Base-by-base conservation (phyloP, 345 rosid genomes). In the Stellera chamaejasme region DNA sequence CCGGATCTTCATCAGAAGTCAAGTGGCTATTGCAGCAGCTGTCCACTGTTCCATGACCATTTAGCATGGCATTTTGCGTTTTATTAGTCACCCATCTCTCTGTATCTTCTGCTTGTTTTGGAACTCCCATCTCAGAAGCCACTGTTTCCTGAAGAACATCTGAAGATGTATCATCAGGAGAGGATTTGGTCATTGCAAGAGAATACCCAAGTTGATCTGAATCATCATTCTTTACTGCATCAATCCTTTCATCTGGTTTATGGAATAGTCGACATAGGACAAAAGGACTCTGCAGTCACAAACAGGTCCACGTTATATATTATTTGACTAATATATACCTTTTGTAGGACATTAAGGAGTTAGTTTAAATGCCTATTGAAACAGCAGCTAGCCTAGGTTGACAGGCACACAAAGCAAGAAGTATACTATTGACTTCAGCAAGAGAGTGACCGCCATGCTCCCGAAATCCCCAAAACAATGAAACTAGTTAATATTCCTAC, bases 181-280 rank as follows among this genome's bases (percentile, higher is more conserved):
- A 80, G 36, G 70, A 80, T 72, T 81, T 91, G 13, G 75, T 65
- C 10, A 64, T 58, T 53, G 72, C 43, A 12, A 86, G 88, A 46
- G 90, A 85, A 32, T 55, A 77, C 47, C 65, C 78, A 11, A 52
- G 73, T 55, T 72, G 81, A 58, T 77, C 88, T 45, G 67, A 65
- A 64, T 76, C 84, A 13, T 79, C 90, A 60, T 62, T 72, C 67
- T 80, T 85, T 47, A 53, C 55, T 39, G 10, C 55, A 58, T 54
- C 81, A 50, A 27, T 47, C 67, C 44, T 78, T 72, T 75, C 95
- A 54, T 77, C 93, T 3, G 79, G 69, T 69, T 88, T 92, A 44
- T 78, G 82, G 68, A 92, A 88, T 74, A 92, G 78, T 41, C 96
- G 85, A 73, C 72, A 86, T 46, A 92, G 88, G 61, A 92, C 95